Percentiles rank a stretch among this genome's conserved stretches.
These are phyloP conservation scores for Tricholoma matsutake DNA, from an alignment of 768 basidiomycete species.

Conservation along the genomic window DNA sequence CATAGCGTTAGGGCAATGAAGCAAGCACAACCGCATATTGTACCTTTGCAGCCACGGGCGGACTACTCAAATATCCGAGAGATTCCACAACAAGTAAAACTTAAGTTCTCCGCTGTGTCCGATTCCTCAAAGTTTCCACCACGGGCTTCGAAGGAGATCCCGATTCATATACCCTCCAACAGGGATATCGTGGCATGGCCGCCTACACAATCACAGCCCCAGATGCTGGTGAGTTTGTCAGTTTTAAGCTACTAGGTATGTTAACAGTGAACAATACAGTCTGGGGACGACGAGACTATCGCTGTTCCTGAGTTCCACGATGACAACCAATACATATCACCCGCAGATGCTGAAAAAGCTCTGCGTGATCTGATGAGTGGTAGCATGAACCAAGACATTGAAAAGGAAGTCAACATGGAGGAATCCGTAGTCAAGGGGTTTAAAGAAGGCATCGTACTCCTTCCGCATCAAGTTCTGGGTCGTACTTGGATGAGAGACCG, in stretches of 20 bases:
- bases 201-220: conserved; percentile 1
- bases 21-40: neutral
- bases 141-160: conserved; percentile 16
- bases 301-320: conserved; percentile 25
- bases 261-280: conserved; percentile 1
- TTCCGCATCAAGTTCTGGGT: conserved; percentile 88
- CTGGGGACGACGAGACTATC: conserved; percentile 30
- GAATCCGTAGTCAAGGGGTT: conserved; percentile 80
- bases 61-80: conserved; percentile 6
- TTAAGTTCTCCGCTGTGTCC: neutral
- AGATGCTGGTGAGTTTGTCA: neutral
- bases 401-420: conserved; percentile 56
- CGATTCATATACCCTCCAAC: conserved; percentile 37
- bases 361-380: conserved; percentile 74
- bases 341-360: conserved; percentile 71
- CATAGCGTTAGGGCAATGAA: neutral
- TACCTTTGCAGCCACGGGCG: conserved; percentile 8
- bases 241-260: neutral
- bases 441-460: conserved; percentile 58
- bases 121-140: conserved; percentile 10
- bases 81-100: conserved; percentile 9
- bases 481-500: conserved; percentile 85
- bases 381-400: conserved; percentile 55
- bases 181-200: conserved; percentile 18
- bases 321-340: conserved; percentile 31